Conservation (phyloP, 2,329 filamentous ascomycete genomes). For the Aspergillus sp. region DNA sequence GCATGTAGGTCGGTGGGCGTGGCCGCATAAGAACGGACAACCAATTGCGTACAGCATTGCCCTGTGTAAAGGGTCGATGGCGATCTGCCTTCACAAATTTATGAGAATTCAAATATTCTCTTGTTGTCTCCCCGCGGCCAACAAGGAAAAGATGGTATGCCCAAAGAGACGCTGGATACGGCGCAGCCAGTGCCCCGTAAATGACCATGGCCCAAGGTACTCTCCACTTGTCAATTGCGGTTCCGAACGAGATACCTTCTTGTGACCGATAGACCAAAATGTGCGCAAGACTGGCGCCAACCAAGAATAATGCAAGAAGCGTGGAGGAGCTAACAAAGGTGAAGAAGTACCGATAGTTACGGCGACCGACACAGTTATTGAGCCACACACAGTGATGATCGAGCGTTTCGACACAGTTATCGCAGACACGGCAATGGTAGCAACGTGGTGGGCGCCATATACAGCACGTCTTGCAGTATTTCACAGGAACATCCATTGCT, state of each 20-base stretch:
- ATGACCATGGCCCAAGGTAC: constrained; percentile 86
- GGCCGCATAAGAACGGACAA: constrained; percentile 75
- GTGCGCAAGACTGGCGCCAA: constrained; percentile 75
- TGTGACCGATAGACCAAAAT: constrained; percentile 66
- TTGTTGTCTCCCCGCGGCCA: constrained; percentile 85
- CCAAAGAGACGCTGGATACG: constrained; percentile 79
- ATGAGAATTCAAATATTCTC: constrained; percentile 92
- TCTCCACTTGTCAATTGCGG: constrained; percentile 65
- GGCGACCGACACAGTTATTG: constrained; percentile 94
- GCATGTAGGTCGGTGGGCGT: constrained; percentile 79
- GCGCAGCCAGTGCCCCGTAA: constrained; percentile 67
- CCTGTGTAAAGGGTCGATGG: constrained; percentile 84
- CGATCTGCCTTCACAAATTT: constrained; percentile 91
- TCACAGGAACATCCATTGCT: constrained; percentile 96
- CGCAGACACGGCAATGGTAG: constrained; percentile 93
- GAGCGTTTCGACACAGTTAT: constrained; percentile 95
- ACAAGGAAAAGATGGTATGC: constrained; percentile 90
- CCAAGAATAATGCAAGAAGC: constrained; percentile 68
- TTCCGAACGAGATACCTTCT: constrained; percentile 62
- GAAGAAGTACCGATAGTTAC: constrained; percentile 98
- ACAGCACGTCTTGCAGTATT: constrained; percentile 96
- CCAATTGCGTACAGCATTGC: constrained; percentile 71
- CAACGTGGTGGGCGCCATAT: constrained; percentile 95
- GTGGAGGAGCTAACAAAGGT: constrained; percentile 79
- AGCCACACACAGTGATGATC: constrained; percentile 99